Percentiles rank a stretch among this genome's conserved stretches.
phyloP scores from a whole-genome alignment of 2,329 filamentous ascomycete genomes.

The Scedosporium dehoogii region DNA sequence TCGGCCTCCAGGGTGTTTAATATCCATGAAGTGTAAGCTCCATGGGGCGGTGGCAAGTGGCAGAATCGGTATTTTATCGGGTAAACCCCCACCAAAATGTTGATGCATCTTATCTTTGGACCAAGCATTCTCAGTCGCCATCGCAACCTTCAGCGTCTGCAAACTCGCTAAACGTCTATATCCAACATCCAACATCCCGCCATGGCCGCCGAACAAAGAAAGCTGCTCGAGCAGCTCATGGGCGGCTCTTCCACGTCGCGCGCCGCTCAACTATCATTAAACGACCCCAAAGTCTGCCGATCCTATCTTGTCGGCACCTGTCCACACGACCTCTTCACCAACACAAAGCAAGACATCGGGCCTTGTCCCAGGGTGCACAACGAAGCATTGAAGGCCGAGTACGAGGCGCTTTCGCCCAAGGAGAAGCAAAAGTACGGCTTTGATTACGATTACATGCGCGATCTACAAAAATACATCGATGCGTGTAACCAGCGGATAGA shows the following conservation, averaged over 20 bases:
- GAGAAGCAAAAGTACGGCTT: slow-evolving; percentile 77
- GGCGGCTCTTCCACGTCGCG: slow-evolving; percentile 64
- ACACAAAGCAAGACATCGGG: slow-evolving; percentile 95
- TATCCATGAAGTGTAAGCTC: background rate
- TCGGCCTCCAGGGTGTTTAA: background rate
- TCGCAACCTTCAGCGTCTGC: background rate
- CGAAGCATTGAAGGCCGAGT: slow-evolving; percentile 81
- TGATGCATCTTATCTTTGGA: background rate
- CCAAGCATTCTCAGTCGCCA: background rate
- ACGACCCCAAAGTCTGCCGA: slow-evolving; percentile 85
- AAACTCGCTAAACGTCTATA: background rate
- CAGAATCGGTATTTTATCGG: background rate
- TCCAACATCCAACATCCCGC: slow-evolving; percentile 10
- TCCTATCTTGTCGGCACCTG: slow-evolving; percentile 91
- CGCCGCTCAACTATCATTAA: slow-evolving; percentile 75
- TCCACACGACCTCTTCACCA: slow-evolving; percentile 97
- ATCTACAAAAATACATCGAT: slow-evolving; percentile 93
- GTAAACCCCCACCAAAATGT: background rate
- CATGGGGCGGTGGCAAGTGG: background rate
- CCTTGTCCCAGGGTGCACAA: slow-evolving; percentile 81
- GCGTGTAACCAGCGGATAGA: slow-evolving; percentile 95
- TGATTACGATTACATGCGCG: slow-evolving; percentile 92
- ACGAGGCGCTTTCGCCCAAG: slow-evolving; percentile 60
- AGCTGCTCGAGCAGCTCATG: slow-evolving; percentile 97
- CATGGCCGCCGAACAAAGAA: slow-evolving; percentile 96